Evolutionary conservation across 2,329 filamentous ascomycete genomes (phyloP).

Genomic region (Dactylellina cionopaga): DNA sequence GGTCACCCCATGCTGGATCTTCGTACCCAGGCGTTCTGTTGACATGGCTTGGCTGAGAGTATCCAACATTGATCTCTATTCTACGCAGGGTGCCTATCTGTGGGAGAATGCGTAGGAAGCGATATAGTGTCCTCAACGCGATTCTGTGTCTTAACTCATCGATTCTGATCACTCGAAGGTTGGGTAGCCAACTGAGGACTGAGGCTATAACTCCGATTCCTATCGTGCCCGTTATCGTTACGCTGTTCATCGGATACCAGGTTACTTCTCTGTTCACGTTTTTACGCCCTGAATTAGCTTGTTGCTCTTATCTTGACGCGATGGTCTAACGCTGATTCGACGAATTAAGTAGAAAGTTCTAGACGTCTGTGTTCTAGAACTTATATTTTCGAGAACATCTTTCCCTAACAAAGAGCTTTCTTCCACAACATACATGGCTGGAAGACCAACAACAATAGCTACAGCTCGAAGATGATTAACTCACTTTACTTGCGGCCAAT

Average conservation of each 20-base stretch:
- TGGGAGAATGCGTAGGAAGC: neutral
- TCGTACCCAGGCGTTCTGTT: neutral
- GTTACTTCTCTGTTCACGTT: neutral
- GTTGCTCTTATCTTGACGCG: neutral
- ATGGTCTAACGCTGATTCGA: too few relatives aligned
- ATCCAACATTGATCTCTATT: constrained; percentile 1
- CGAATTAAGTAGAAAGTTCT: too few relatives aligned
- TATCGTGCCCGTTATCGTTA: neutral
- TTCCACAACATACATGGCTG: neutral
- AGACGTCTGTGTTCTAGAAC: too few relatives aligned
- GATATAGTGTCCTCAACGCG: neutral
- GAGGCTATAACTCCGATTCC: neutral
- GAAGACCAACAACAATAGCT: neutral
- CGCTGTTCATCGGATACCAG: neutral
- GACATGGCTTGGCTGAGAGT: neutral
- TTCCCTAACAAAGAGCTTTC: too few relatives aligned
- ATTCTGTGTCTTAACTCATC: neutral
- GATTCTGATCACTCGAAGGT: constrained; percentile 8
- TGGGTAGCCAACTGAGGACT: neutral
- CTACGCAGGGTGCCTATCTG: neutral
- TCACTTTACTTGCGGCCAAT: constrained; percentile 5
- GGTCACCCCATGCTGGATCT: constrained; percentile 2
- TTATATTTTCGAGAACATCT: too few relatives aligned
- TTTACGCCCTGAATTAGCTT: neutral
- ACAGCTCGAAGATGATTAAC: too few relatives aligned